Evolutionary conservation across 192 early-diverging fungal genomes (phyloP), one percentile per base, ranked within the genome.

Genomic region (Rhizophagus clarus): DNA sequence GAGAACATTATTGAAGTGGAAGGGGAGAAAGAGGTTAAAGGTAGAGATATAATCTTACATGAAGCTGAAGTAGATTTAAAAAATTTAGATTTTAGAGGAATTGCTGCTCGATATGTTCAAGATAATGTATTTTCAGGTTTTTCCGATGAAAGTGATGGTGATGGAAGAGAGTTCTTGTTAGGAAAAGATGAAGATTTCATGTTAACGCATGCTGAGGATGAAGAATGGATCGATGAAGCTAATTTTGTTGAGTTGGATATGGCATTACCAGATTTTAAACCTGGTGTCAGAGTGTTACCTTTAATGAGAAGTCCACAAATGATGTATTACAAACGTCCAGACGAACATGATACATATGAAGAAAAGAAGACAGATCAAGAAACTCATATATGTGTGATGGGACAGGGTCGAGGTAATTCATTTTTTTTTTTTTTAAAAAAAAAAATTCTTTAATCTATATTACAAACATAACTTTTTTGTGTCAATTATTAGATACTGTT

Each of bases 261-360:
- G 2, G 42, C 49, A 3, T 74, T 83, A 45, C 85, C 85, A 1
- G 56, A 85, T 9, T 71, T 88, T 6, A 67, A 71, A 26, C 84
- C 84, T 6, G 47, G 37, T 14, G 79, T 85, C 3, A 79, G 82
- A 40, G 86, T 92, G 28, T 80, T 90, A 3, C 89, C 92, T 0
- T 89, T 93, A 72, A 84, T 89, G 28, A 91, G 87, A 82, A 80
- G 88, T 12, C 92, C 92, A 2, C 86, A 85, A 63, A 83, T 92
- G 31, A 83, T 84, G 61, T 92, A 89, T 76, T 84, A 82, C 47
- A 86, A 86, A 26, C 84, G 83, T 77, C 76, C 47, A 14, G 76
- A 82, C 63, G 68, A 77, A 34, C 64, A 86, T 28, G 84, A 88
- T 69, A 80, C 76, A 14, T 73, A 82, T 31, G 80, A 83, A 32